Evolutionary conservation across 805 yeast species (phyloP), one percentile per base, ranked within the genome.

Genomic region (Hanseniaspora hatyaiensis): DNA sequence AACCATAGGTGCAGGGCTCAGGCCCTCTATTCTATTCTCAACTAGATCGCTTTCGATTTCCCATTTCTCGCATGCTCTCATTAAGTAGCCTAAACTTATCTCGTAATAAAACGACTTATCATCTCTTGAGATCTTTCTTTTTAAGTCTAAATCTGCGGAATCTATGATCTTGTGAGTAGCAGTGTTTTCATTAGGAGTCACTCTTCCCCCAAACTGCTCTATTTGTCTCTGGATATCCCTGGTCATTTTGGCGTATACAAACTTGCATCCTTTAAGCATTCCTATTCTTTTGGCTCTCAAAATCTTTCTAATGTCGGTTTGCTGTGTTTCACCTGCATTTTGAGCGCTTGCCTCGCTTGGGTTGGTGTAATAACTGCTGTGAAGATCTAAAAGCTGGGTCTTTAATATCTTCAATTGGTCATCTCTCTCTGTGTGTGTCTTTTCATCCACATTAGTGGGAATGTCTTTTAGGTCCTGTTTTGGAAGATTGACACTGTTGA

Each of bases 401-500:
- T 42, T 54, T 60, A 50, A 31, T 12, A 20, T 30, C 6, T 22
- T 8, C 28, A 45, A 24, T 22, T 45, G 49, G 18, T 81, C 76
- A 0, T 59, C 56, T 6, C 59, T 46, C 40, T 62, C 59, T 13
- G 60, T 60, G 47, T 52, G 61, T 50, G 62, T 59, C 23, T 61
- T 64, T 34, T 67, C 68, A 18, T 67, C 63, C 13, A 64, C 56
- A 50, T 58, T 62, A 3, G 61, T 58, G 29, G 51, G 51, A 3
- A 49, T 37, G 6, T 41, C 34, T 12, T 38, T 36, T 2, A 41
- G 8, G 19, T 49, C 39, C 22, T 49, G 48, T 26, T 42, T 80
- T 0, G 98, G 97, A 49, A 92, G 66, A 59, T 87, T 87, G 54
- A 86, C 80, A 18, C 95, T 85, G 58, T 92, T 92, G 58, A 92